These are phyloP conservation scores for Dovyalis caffra DNA, from an alignment of 345 rosid genomes.

Conservation along the genomic window DNA sequence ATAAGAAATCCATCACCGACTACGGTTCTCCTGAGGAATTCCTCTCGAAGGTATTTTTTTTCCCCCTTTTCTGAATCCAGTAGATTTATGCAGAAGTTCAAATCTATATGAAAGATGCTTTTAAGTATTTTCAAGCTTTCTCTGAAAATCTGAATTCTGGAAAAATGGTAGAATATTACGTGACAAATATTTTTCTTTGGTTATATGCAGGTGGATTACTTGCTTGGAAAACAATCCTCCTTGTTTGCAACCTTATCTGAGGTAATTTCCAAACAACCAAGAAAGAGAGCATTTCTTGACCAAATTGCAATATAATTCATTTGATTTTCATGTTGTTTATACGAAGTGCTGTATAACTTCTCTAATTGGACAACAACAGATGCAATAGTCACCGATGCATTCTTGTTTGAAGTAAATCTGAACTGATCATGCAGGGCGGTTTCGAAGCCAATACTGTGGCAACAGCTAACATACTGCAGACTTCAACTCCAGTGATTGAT, in stretches of 20 bases:
- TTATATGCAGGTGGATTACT: slow-evolving; percentile 61
- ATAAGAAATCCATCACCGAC: slow-evolving; percentile 82
- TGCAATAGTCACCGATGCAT: neutral
- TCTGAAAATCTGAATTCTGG: neutral
- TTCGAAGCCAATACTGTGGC: slow-evolving; percentile 71
- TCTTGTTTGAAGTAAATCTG: neutral
- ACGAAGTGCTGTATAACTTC: neutral
- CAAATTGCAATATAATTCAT: neutral
- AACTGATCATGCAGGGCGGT: slow-evolving; percentile 60
- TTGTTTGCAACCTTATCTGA: slow-evolving; percentile 65
- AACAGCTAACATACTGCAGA: slow-evolving; percentile 77
- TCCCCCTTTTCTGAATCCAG: neutral
- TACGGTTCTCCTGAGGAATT: slow-evolving; percentile 76
- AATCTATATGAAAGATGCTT: neutral
- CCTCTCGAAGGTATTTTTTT: slow-evolving; percentile 59
- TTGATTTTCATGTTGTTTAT: neutral
- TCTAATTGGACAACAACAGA: neutral
- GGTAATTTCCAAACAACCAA: slow-evolving; percentile 40
- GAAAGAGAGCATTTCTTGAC: neutral
- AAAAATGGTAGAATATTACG: neutral
- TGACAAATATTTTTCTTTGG: neutral
- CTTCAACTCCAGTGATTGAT: slow-evolving; percentile 26
- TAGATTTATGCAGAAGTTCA: neutral
- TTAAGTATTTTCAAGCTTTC: neutral
- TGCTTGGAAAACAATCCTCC: slow-evolving; percentile 88